Evolutionary conservation across 768 basidiomycete species (phyloP).

Genomic region (Auricularia auricula-judae): DNA sequence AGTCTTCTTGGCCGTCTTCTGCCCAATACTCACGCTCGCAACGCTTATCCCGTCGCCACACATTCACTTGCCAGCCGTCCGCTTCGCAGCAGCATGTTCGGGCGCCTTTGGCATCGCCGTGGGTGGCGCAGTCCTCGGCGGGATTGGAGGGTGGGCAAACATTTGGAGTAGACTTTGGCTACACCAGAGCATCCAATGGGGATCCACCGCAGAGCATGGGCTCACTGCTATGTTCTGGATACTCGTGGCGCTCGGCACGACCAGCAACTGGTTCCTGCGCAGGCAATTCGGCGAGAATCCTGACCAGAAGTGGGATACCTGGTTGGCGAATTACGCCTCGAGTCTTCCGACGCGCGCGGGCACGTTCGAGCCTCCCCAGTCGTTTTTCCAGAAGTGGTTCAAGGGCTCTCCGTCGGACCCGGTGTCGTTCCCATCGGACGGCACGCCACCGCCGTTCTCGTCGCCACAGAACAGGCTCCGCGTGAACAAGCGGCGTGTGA

Average conservation of each 20-base stretch:
- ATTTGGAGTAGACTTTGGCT: constrained; percentile 54
- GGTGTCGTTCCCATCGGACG: constrained; percentile 18
- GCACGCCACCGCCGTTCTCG: constrained; percentile 11
- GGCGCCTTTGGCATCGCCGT: constrained; percentile 48
- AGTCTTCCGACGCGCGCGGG: constrained; percentile 49
- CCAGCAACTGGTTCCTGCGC: constrained; percentile 44
- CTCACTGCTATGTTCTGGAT: constrained; percentile 47
- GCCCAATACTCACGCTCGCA: constrained; percentile 28
- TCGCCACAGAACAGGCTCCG: constrained; percentile 11
- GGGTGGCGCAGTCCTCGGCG: constrained; percentile 42
- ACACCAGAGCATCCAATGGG: constrained; percentile 37
- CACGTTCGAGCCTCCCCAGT: constrained; percentile 39
- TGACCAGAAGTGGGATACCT: constrained; percentile 65
- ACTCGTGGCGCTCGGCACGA: constrained; percentile 35
- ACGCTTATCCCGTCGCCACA: constrained; percentile 34
- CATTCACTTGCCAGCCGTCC: constrained; percentile 36
- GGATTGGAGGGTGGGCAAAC: constrained; percentile 44
- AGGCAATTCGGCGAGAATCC: constrained; percentile 53
- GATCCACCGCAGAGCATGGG: constrained; percentile 42
- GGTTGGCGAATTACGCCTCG: constrained; percentile 46
- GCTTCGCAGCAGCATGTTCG: constrained; percentile 39
- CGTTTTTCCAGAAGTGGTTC: constrained; percentile 45
- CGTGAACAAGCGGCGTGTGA: constrained; percentile 1
- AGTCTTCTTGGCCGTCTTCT: constrained; percentile 28
- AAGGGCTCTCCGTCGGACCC: constrained; percentile 9